Percentiles rank a stretch among this genome's conserved stretches.
These are phyloP conservation scores for Hyphodiscus sp. DNA, from an alignment of 2,329 filamentous ascomycete species.

Conservation along the genomic window DNA sequence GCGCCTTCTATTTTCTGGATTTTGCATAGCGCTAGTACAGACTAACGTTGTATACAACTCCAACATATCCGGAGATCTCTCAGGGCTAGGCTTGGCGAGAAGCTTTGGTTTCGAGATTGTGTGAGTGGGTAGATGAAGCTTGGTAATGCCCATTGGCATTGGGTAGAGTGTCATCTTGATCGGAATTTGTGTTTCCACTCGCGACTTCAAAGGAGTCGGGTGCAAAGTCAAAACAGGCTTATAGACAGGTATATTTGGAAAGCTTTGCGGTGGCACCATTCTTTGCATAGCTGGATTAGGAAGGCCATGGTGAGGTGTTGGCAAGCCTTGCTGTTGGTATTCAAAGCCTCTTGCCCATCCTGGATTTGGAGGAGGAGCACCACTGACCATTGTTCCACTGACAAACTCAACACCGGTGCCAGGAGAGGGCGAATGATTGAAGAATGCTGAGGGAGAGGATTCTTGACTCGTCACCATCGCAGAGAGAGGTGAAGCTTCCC, in stretches of 20 bases:
- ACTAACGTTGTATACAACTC: conserved; percentile 79
- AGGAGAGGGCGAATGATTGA: conserved; percentile 43
- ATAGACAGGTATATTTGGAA: conserved; percentile 16
- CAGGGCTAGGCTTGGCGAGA: conserved; percentile 63
- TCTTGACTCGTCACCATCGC: conserved; percentile 45
- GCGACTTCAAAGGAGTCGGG: conserved; percentile 71
- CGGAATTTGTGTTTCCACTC: conserved; percentile 94
- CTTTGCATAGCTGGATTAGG: conserved; percentile 14
- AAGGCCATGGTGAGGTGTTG: conserved; percentile 8
- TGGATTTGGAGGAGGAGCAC: conserved; percentile 15
- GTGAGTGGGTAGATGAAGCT: conserved; percentile 78
- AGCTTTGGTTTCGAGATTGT: conserved; percentile 94
- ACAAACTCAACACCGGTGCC: conserved; percentile 36
- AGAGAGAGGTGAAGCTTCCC: conserved; percentile 50
- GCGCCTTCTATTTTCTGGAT: conserved; percentile 56
- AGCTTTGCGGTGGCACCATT: conserved; percentile 17
- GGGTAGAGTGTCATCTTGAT: conserved; percentile 74
- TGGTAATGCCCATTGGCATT: conserved; percentile 68
- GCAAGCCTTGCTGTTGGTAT: conserved; percentile 13
- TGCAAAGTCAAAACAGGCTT: conserved; percentile 50
- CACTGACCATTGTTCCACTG: conserved; percentile 25
- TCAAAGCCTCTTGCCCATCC: conserved; percentile 33
- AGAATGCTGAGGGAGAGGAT: conserved; percentile 43
- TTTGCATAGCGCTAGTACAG: conserved; percentile 86
- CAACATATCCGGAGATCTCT: conserved; percentile 64